A percentile compares a stretch with the other conserved stretches of the same genome.
These are phyloP conservation scores for Leishmania martiniquensis DNA, from an alignment of 208 protist species.

Conservation along the genomic window DNA sequence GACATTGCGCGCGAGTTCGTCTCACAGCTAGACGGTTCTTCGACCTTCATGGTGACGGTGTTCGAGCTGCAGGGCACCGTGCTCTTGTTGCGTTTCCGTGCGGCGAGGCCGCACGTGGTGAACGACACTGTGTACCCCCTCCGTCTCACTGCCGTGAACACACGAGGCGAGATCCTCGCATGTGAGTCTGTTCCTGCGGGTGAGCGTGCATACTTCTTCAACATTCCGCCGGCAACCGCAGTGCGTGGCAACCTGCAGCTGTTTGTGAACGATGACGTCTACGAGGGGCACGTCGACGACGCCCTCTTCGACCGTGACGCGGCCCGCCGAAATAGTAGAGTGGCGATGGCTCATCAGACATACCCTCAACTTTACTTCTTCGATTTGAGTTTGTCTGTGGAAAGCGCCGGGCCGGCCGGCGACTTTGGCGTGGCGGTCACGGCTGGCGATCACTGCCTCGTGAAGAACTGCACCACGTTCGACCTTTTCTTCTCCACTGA, in stretches of 20 bases:
- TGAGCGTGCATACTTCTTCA: slow-evolving; percentile 24
- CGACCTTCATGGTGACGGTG: slow-evolving; percentile 28
- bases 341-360: slow-evolving; percentile 19
- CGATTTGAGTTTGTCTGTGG: slow-evolving; percentile 26
- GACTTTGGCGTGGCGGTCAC: slow-evolving; percentile 26
- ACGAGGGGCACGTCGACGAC: slow-evolving; percentile 16
- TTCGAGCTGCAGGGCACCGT: slow-evolving; percentile 25
- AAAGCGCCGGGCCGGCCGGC: slow-evolving; percentile 18
- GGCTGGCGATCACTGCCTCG: slow-evolving; percentile 21
- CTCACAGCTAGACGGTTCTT: slow-evolving; percentile 34
- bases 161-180: slow-evolving; percentile 20
- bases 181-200: slow-evolving; percentile 16
- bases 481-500: slow-evolving; percentile 34
- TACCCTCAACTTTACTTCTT: slow-evolving; percentile 33
- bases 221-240: slow-evolving; percentile 6
- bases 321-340: slow-evolving; percentile 10
- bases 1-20: slow-evolving; percentile 30
- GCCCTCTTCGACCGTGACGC: slow-evolving; percentile 28
- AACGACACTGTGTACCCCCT: slow-evolving; percentile 34
- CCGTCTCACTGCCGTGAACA: slow-evolving; percentile 19
- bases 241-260: slow-evolving; percentile 18
- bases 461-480: slow-evolving; percentile 32
- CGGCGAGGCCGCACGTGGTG: slow-evolving; percentile 22
- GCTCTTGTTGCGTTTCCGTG: slow-evolving; percentile 25
- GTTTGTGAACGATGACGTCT: slow-evolving; percentile 21